Evolutionary conservation across 371 early-diverging fungal species (phyloP), one percentile per base, ranked within the genome.

Genomic region (Mucor indicus): DNA sequence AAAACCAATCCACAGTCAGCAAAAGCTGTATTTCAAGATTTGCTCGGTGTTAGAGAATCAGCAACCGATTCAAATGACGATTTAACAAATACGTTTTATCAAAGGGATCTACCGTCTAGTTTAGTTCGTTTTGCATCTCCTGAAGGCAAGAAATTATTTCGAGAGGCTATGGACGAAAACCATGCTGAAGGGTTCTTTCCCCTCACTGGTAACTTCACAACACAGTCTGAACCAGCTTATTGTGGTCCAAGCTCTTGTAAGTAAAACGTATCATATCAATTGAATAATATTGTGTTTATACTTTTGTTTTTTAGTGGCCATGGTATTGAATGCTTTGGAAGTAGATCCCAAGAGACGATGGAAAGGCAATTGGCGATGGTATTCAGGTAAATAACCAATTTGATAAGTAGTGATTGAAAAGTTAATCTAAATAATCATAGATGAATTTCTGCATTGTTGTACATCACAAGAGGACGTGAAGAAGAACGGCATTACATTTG

Each of bases 351-450:
- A 88, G 23, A 75, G 85, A 47, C 70, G 75, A 16, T 93, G 96
- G 94, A 93, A 95, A 67, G 94, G 96, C 4, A 88, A 89, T 9
- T 93, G 94, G 94, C 72, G 95, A 39, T 95, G 91, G 91, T 77
- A 61, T 53, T 67, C 74, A 40, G 72, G 72, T 62, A 67, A 32
- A 10, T 11, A 43, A 22, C 15, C 20, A 42, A 20, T 11, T 12
- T n/a, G 19, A 20, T 3, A 27, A 12, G 30, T 29, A 8, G 30
- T 12, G 30, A 29, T 29, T 29, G 30, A 31, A 27, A 16, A 8
- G 3, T 5, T 22, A 16, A 44, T 9, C 12, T 22, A 22, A 30
- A 44, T 17, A 19, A 38, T 33, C 48, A 29, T 75, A 55, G 96
- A 95, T 59, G 92, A 91, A 48, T 74, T 93, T 50, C 76, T 95